Percentiles rank a stretch among this genome's conserved stretches.
These are phyloP conservation scores for Candida sojae DNA, from an alignment of 1,139 yeast genomes.

Conservation along the genomic window DNA sequence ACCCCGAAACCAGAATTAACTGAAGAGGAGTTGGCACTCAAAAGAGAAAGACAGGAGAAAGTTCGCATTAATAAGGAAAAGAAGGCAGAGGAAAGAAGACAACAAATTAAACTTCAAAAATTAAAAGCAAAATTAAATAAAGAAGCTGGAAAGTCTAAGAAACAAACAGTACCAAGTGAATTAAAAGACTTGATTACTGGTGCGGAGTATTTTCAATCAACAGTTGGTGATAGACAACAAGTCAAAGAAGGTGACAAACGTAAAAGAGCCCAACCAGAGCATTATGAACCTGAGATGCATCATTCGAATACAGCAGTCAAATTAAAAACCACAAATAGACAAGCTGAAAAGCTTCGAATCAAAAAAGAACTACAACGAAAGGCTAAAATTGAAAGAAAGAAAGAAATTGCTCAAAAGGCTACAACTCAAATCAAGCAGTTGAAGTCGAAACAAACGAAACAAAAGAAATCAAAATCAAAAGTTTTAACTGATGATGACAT, in stretches of 20 bases:
- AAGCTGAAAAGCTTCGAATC: constrained; percentile 12
- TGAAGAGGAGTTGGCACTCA: constrained; percentile 8
- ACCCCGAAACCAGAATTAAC: constrained; percentile 4
- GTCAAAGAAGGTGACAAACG: constrained; percentile 37
- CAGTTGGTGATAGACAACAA: constrained; percentile 35
- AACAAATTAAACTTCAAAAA: neutral
- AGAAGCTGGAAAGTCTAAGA: constrained; percentile 12
- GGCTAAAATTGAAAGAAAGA: constrained; percentile 8
- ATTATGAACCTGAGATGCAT: constrained; percentile 26
- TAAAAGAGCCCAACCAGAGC: constrained; percentile 27
- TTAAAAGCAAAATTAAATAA: constrained; percentile 3
- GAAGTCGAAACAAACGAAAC: constrained; percentile 9
- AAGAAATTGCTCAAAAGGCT: constrained; percentile 1
- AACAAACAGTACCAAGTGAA: constrained; percentile 9
- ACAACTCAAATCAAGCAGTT: neutral
- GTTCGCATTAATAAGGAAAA: neutral
- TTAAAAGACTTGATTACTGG: constrained; percentile 22
- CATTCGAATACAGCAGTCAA: constrained; percentile 8
- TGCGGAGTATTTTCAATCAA: constrained; percentile 40
- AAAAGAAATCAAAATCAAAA: constrained; percentile 3
- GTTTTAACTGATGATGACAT: constrained; percentile 7
- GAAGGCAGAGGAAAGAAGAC: constrained; percentile 2
- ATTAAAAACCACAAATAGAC: constrained; percentile 11
- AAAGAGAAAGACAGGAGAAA: constrained; percentile 2
- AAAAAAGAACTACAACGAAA: constrained; percentile 9